Evolutionary conservation across 805 yeast species (phyloP), one percentile per base, ranked within the genome.

Genomic region (Monosporozyma solicola): DNA sequence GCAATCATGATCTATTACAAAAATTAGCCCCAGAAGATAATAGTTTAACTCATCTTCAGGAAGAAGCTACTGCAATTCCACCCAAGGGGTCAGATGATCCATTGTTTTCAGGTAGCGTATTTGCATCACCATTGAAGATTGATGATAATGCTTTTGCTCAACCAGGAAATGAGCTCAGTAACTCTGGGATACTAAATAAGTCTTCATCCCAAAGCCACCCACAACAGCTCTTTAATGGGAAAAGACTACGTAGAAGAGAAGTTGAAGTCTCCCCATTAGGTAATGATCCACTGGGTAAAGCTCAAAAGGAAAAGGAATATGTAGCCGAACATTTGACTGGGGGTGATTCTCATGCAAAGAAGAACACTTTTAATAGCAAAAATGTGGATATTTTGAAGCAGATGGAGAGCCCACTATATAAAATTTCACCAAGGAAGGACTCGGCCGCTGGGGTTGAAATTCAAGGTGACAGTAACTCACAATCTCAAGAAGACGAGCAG

Each of bases 1-100:
- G 15, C 31, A 24, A 32, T 16, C 49, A 57, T 15, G 43, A 48
- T 5, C 27, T 57, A 9, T 43, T 54, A 9, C 51, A 51, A 15
- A 54, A 56, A 9, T 41, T 67, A 39, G 70, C 67, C 3, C 70
- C 71, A 15, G 63, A 63, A 25, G 61, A 57, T 46, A 64, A 61
- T 47, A 69, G 78, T 10, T 53, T 82, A 29, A 69, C 78, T 1
- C 73, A 77, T 16, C 68, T 83, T 45, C 72, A 79, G 6, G 64
- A 65, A 35, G 72, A 70, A 3, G 67, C 68, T 13, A 45, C 49
- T 37, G n/a, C 16, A 13, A 13, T 35, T 15, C 11, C 13, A 4
- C 46, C 46, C 10, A 43, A 24, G 31, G 46, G 46, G 16, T 41
- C 43, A 3, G 65, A 65, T 43, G 75, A 68, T 39, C 64, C 73